phyloP scores from a whole-genome alignment of 2,329 filamentous ascomycete genomes.

The Plenodomus lindquistii region DNA sequence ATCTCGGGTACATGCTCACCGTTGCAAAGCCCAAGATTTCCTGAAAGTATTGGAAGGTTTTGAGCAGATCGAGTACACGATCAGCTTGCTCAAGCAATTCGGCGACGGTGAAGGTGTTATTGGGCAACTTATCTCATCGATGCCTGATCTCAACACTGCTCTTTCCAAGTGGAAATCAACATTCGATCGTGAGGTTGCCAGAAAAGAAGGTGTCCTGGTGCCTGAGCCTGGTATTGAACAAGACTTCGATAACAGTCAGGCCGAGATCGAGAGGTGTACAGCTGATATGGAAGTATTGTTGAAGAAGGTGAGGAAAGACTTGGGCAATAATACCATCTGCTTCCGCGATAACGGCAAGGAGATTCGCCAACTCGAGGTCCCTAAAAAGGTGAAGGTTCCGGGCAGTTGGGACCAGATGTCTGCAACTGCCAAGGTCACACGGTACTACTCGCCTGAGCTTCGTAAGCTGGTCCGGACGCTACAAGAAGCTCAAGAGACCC shows the following conservation, averaged over 20 bases:
- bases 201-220: conserved; percentile 78
- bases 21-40: conserved; percentile 91
- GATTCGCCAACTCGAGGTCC: conserved; percentile 92
- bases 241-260: conserved; percentile 85
- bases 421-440: conserved; percentile 83
- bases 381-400: conserved; percentile 83
- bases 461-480: conserved; percentile 80
- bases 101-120: conserved; percentile 81
- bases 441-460: conserved; percentile 89
- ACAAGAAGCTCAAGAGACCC: conserved; percentile 92
- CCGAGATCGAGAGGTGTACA: conserved; percentile 75
- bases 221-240: conserved; percentile 86
- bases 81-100: conserved; percentile 74
- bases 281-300: conserved; percentile 72
- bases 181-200: conserved; percentile 81
- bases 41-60: conserved; percentile 92
- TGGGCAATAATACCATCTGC: conserved; percentile 68
- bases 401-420: conserved; percentile 96
- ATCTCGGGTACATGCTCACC: conserved; percentile 88
- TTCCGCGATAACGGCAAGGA: conserved; percentile 85
- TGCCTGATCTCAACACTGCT: conserved; percentile 79
- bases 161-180: conserved; percentile 87
- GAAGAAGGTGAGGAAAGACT: conserved; percentile 69
- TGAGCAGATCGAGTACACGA: conserved; percentile 95
- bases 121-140: conserved; percentile 76